phyloP scores from a whole-genome alignment of 2,329 filamentous ascomycete species.

The Colletotrichum sp. region DNA sequence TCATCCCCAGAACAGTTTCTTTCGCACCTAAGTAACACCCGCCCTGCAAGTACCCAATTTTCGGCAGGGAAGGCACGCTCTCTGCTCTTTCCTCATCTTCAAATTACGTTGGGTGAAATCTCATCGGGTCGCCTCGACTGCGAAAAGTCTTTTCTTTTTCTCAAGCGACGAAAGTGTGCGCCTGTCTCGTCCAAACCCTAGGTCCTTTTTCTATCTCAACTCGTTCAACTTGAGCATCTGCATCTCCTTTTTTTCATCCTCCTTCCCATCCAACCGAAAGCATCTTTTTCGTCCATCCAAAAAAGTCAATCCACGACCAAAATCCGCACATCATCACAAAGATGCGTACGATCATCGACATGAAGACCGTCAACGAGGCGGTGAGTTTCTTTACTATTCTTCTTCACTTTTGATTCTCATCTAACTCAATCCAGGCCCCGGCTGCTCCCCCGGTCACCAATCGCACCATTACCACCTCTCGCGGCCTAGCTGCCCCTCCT shows the following conservation, averaged over 20 bases:
- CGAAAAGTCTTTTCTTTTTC: background rate
- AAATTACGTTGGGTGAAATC: background rate
- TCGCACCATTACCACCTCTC: no score
- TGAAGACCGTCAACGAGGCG: background rate
- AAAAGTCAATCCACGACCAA: background rate
- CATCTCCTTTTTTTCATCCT: background rate
- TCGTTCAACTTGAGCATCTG: rapidly evolving
- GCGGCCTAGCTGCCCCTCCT: rapidly evolving
- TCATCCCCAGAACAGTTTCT: background rate
- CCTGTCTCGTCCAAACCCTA: background rate
- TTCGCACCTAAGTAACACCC: no score
- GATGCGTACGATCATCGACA: background rate
- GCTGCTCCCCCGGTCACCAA: background rate
- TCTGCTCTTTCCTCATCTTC: background rate
- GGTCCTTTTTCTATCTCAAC: background rate
- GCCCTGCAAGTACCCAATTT: background rate
- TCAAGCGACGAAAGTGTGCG: background rate
- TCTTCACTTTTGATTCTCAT: background rate
- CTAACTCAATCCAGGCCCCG: background rate
- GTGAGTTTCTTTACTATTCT: background rate
- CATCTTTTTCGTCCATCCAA: background rate
- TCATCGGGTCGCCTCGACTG: rapidly evolving
- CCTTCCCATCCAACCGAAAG: rapidly evolving
- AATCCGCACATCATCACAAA: background rate
- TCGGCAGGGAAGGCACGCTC: rapidly evolving